Evolutionary conservation across 257 asterid species (phyloP).

Genomic region (Solanum pimpinellifolium): DNA sequence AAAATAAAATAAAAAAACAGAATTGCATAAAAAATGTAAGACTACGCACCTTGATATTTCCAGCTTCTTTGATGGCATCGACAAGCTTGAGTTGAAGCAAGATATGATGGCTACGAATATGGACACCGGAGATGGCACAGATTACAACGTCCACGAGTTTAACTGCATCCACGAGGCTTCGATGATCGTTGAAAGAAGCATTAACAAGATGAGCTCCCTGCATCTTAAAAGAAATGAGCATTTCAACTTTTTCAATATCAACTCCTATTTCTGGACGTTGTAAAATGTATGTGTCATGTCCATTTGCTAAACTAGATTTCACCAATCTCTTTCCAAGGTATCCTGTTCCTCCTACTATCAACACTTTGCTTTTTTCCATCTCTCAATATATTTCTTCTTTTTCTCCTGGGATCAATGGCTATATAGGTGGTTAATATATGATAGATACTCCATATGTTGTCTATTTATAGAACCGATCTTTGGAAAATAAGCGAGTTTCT

Average conservation of each 20-base stretch:
- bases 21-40: neutral
- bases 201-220: conserved; percentile 54
- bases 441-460: neutral
- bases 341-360: conserved; percentile 81
- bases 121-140: conserved; percentile 81
- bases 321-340: conserved; percentile 64
- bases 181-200: conserved; percentile 58
- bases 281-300: conserved; percentile 58
- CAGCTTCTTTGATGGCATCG: conserved; percentile 74
- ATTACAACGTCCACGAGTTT: conserved; percentile 69
- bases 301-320: conserved; percentile 59
- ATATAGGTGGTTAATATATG: neutral
- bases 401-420: neutral
- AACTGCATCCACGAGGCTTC: conserved; percentile 64
- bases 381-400: neutral
- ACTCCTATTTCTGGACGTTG: conserved; percentile 54
- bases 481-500: too few relatives aligned
- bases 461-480: neutral
- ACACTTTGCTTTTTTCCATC: conserved; percentile 51
- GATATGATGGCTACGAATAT: conserved; percentile 55
- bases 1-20: neutral
- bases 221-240: conserved; percentile 48
- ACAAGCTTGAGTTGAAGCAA: conserved; percentile 66
- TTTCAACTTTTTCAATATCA: conserved; percentile 58
- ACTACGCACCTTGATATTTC: conserved; percentile 48